Percentiles rank a stretch among this genome's conserved stretches.
phyloP scores from a whole-genome alignment of 441 rosid genomes.

The Populus hybrid region DNA sequence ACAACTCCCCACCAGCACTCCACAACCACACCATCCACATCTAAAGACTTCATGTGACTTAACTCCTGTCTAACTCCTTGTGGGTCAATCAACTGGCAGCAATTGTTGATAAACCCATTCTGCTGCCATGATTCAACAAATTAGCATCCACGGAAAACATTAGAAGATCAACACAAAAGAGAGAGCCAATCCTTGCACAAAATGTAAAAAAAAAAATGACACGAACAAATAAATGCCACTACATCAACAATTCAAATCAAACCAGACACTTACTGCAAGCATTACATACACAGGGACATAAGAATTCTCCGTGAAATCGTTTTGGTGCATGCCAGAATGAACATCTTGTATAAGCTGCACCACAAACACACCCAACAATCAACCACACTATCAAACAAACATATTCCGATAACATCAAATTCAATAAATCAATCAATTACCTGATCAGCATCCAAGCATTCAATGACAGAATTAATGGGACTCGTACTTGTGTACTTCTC shows the following conservation, averaged over 20 bases:
- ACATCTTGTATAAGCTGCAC: conserved; percentile 87
- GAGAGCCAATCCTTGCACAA: background rate
- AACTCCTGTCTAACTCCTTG: conserved; percentile 77
- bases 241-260: background rate
- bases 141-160: conserved; percentile 7
- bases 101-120: conserved; percentile 83
- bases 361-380: background rate
- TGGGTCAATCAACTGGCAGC: conserved; percentile 87
- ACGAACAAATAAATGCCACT: background rate
- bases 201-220: background rate
- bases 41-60: conserved; percentile 66
- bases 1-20: conserved; percentile 99
- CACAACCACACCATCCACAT: conserved; percentile 75
- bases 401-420: background rate
- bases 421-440: conserved; percentile 24
- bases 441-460: conserved; percentile 92
- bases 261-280: conserved; percentile 66
- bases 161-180: background rate
- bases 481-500: conserved; percentile 56
- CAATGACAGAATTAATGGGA: conserved; percentile 73
- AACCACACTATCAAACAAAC: background rate
- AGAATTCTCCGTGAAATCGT: conserved; percentile 68
- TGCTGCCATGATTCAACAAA: conserved; percentile 30
- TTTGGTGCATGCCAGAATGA: conserved; percentile 59
- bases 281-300: conserved; percentile 84